Evolutionary conservation across 176 grass and related monocot species (phyloP).

Genomic region (Hsuehochloa calcarea): DNA sequence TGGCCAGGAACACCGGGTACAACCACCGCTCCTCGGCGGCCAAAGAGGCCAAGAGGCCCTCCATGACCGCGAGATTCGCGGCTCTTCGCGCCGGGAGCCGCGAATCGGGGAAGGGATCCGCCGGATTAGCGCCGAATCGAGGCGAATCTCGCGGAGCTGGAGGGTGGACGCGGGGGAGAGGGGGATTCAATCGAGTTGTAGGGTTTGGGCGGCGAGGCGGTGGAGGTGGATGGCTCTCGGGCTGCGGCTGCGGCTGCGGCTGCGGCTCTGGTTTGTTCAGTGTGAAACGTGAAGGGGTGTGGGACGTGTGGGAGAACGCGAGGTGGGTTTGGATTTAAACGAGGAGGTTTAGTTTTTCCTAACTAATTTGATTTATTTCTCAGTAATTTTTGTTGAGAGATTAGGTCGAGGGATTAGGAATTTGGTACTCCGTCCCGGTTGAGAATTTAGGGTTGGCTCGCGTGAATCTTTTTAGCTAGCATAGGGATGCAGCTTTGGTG

Average conservation of each 20-base stretch:
- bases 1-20: conserved; percentile 55
- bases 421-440: not conserved
- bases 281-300: not conserved
- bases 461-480: no score
- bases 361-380: not conserved
- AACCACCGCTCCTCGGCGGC: conserved; percentile 38
- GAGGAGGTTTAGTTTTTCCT: not conserved
- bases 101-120: not conserved
- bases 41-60: conserved; percentile 14
- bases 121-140: not conserved
- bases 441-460: no score
- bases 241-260: not conserved
- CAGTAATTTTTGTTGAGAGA: not conserved
- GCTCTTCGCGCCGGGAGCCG: not conserved
- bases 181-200: not conserved
- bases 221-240: not conserved
- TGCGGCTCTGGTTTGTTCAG: not conserved
- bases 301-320: not conserved
- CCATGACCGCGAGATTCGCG: conserved; percentile 37
- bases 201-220: not conserved
- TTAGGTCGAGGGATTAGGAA: not conserved
- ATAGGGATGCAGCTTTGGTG: no score
- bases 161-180: not conserved
- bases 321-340: not conserved
- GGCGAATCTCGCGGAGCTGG: not conserved